Evolutionary conservation across 2,329 filamentous ascomycete genomes (phyloP), one percentile per base, ranked within the genome.

Genomic region (Aspergillus uvarum): DNA sequence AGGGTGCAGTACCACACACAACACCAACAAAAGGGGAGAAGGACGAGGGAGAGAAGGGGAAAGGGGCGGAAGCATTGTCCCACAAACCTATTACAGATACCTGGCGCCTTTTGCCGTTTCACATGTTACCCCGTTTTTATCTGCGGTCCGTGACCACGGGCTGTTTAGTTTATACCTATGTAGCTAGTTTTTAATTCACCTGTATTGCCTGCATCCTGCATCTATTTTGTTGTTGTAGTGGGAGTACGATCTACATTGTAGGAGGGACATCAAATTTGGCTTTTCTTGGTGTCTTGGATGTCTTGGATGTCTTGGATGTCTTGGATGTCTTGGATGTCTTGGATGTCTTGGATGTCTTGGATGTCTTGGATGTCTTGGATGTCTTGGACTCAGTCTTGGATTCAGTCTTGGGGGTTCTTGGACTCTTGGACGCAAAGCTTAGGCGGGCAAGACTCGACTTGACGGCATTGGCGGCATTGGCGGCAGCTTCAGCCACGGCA

Each of bases 1-100:
- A 78, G 51, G 32, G 47, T 5, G 12, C 38, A 10, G 26, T 2
- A 29, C 5, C 6, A 35, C 48, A 16, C 38, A 5, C 10, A 35
- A 2, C 11, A 44, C 4, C 12, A 44, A 6, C 38, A 44, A 44
- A 44, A 44, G 16, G 16, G 16, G 14, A 44, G 38, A 44, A 6
- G 38, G 8, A 19, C 5, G 6, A 14, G 16, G 3, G 1, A 16
- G 16, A 16, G 38, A 19, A 19, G 16, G 16, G 38, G 38, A 19
- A 19, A n/a, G 16, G 38, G 16, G 4, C 2, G 16, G 16, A 16
- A 44, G 14, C 14, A n/a, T 14, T 16, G 38, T 22, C 22, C 38
- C n/a, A 7, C 38, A 19, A 44, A 3, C 14, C 14, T 38, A 12
- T 35, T 11, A 16, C 32, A 35, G 32, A 35, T 35, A 35, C 32